Base-by-base conservation (phyloP, 345 rosid genomes). In the Alliaria petiolata region DNA sequence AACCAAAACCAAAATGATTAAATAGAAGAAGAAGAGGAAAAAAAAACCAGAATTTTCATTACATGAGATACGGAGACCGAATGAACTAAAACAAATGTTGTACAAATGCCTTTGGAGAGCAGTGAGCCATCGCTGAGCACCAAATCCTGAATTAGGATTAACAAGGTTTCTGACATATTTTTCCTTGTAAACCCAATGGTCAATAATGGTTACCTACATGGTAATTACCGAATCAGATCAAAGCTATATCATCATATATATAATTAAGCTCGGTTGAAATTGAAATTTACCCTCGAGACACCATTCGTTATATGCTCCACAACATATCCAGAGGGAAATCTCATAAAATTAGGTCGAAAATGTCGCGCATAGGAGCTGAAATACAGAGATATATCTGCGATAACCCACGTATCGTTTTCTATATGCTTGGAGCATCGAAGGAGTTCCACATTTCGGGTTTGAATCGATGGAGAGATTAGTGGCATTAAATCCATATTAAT, bases 281-380 rank as follows among this genome's bases (percentile, higher is more conserved):
- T 62, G 39, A 62, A 39, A n/a, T 2, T 5, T 65, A 88, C 97
- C 91, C 83, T 84, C 54, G 74, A 81, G 71, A 53, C 79, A 26
- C 82, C 85, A 56, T 79, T 76, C 17, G 72, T 65, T 76, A 85
- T 76, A 53, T 80, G 90, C 67, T 86, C 81, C 20, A 88, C n/a
- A 31, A 88, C 45, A 57, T 81, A 86, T 53, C 97, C 90, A 52
- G 90, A 90, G 38, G 95, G 95, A 72, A 85, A 85, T 72, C 83
- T 83, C 78, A 83, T 66, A 57, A 80, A 84, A 13, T 53, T 26
- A 10, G 76, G 38, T 0, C 25, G 60, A 11, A 64, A 35, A 44
- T 42, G 65, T n/a, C 62, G 52, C 42, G 30, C 26, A 20, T 83
- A 82, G 17, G 25, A 85, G 70, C 61, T 64, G 10, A 25, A 56